Evolutionary conservation across 306 rosid genomes (phyloP).

Genomic region (cucumber (Cucumis sativus)): DNA sequence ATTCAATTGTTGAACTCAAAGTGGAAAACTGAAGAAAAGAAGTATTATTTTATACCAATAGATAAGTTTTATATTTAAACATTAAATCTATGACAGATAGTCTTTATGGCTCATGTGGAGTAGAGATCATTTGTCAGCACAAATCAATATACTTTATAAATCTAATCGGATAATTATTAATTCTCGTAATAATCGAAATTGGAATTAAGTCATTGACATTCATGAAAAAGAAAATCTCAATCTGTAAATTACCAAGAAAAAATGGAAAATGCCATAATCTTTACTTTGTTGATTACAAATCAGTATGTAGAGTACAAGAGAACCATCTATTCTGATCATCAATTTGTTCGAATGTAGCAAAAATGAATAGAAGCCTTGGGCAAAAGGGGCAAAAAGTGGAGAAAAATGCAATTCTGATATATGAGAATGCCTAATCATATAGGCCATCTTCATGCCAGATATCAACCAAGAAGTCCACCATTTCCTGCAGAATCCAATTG

Average conservation of each 20-base stretch:
- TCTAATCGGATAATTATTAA: no score
- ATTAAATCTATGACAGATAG: no score
- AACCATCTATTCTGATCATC: background rate
- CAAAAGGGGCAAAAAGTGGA: background rate
- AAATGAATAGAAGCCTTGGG: background rate
- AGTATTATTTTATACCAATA: no score
- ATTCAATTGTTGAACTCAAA: no score
- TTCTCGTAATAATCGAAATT: no score
- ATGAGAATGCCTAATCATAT: conserved; percentile 25
- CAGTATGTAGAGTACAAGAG: background rate
- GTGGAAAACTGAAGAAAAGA: no score
- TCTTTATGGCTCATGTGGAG: no score
- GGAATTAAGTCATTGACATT: no score
- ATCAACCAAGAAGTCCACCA: conserved; percentile 58
- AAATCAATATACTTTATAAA: no score
- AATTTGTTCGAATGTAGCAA: background rate
- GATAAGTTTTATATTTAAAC: no score
- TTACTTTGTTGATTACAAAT: background rate
- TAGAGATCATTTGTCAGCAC: no score
- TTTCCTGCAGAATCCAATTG: conserved; percentile 39
- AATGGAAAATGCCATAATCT: background rate
- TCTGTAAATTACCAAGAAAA: background rate
- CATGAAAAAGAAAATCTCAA: background rate
- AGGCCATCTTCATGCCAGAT: conserved; percentile 62
- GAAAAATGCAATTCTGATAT: background rate